Evolutionary conservation across 2,329 filamentous ascomycete genomes (phyloP).

Genomic region (Talaromyces sp.): DNA sequence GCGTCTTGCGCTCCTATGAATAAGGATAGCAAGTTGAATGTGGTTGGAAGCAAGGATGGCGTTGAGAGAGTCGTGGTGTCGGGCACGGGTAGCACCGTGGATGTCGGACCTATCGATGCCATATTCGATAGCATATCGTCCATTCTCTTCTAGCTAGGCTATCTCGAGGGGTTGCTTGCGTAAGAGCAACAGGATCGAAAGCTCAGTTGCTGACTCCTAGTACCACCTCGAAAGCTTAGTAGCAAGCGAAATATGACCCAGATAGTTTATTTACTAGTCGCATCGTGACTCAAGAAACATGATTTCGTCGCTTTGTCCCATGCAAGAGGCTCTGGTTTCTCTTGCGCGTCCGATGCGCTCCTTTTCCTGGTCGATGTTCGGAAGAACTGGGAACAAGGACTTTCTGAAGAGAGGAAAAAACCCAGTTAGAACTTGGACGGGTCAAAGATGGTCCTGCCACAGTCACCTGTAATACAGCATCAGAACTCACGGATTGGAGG

Average conservation of each 20-base stretch:
- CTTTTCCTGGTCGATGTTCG: background rate
- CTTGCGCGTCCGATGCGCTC: background rate
- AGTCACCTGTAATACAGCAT: background rate
- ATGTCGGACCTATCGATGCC: background rate
- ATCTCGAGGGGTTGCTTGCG: background rate
- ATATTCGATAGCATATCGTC: background rate
- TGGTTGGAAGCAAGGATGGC: constrained; percentile 15
- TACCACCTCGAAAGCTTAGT: background rate
- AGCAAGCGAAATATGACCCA: background rate
- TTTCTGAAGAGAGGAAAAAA: background rate
- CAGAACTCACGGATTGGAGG: background rate
- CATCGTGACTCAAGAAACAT: background rate
- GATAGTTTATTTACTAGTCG: background rate
- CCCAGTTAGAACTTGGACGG: background rate
- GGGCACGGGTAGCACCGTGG: background rate
- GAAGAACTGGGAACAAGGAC: background rate
- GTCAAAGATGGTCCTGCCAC: background rate
- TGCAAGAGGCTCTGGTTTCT: background rate
- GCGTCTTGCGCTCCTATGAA: constrained; percentile 14
- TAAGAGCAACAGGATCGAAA: background rate
- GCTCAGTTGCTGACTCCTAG: background rate
- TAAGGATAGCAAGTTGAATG: constrained; percentile 14
- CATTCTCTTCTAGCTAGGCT: background rate
- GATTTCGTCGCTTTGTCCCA: background rate
- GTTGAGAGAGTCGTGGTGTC: background rate